Evolutionary conservation across 306 rosid genomes (phyloP), one percentile per base, ranked within the genome.

Genomic region (Rosa persica): DNA sequence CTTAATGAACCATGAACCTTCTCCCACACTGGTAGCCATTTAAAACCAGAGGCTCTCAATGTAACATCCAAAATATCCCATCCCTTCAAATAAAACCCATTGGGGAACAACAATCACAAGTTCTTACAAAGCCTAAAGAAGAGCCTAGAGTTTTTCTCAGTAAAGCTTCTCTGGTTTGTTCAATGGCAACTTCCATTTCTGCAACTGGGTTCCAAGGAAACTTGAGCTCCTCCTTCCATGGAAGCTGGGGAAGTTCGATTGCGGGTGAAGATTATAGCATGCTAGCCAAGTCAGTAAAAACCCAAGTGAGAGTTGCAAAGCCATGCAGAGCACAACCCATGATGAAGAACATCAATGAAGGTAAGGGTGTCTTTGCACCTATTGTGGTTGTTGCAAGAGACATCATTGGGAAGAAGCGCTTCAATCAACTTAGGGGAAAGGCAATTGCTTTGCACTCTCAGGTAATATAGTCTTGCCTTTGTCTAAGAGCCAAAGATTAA

Each of bases 381-480:
- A 2, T 85, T 83, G 99, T 96, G 15, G 88, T 96, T 16, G 25
- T 96, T 54, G 62, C 96, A 0, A 89, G 99, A 6, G 83, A 96
- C 61, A 70, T 96, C 40, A 69, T 96, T 77, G 99, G 98, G 78
- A 93, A 91, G 95, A 93, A 91, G 84, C 85, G 93, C 39, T 96
- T 96, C 92, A 96, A 96, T 60, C 99, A 91, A 85, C 11, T 96
- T 46, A 88, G 99, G 78, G 99, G 99, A 74, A 96, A 96, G 85
- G 99, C 99, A 42, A 96, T 96, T 85, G 98, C 99, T 80, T 68
- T 96, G 61, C 99, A 96, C 86, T 96, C 99, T 2, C 99, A 93
- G 98, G 99, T 95, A 82, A 13, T 4, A 12, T 10, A 12, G 27
- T 78, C 23, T 36, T 65, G 11, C 46, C 27, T 17, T 19, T 40